These are phyloP conservation scores for Pseudonitzschia pungens DNA, from an alignment of 108 stramenopile genomes.

Conservation along the genomic window DNA sequence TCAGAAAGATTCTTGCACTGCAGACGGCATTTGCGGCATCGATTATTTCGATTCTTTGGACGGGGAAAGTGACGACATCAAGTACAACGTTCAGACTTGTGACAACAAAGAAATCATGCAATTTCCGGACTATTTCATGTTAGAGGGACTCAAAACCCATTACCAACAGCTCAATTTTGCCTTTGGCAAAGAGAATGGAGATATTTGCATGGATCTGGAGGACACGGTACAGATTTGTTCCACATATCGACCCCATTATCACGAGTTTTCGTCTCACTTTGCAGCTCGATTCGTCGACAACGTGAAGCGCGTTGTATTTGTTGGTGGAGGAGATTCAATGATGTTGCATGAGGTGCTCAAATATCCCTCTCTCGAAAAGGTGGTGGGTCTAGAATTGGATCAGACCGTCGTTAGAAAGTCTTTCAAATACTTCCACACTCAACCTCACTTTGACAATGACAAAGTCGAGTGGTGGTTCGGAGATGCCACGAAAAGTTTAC, in stretches of 20 bases:
- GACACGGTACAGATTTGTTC: conserved; percentile 63
- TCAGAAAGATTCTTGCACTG: neutral
- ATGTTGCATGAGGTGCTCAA: conserved; percentile 76
- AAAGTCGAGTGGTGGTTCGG: conserved; percentile 87
- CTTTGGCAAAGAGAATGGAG: conserved; percentile 7
- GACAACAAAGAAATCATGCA: conserved; percentile 21
- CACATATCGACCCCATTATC: conserved; percentile 79
- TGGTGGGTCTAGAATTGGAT: conserved; percentile 80
- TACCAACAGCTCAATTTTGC: conserved; percentile 25
- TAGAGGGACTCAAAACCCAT: conserved; percentile 26
- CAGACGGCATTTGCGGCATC: neutral
- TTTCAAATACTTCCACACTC: conserved; percentile 73
- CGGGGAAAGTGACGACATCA: conserved; percentile 20
- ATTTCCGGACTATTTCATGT: conserved; percentile 11
- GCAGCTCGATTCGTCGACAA: conserved; percentile 67
- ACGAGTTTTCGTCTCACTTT: conserved; percentile 72
- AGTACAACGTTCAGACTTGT: conserved; percentile 31
- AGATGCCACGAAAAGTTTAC: conserved; percentile 73
- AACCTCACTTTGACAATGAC: conserved; percentile 77
- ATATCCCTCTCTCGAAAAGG: conserved; percentile 71
- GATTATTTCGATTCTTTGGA: conserved; percentile 23
- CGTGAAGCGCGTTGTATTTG: conserved; percentile 65
- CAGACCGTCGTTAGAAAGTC: conserved; percentile 68
- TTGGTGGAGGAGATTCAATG: conserved; percentile 85
- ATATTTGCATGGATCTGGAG: conserved; percentile 73